Conservation (phyloP, 306 rosid genomes). For the Acmispon strigosus region DNA sequence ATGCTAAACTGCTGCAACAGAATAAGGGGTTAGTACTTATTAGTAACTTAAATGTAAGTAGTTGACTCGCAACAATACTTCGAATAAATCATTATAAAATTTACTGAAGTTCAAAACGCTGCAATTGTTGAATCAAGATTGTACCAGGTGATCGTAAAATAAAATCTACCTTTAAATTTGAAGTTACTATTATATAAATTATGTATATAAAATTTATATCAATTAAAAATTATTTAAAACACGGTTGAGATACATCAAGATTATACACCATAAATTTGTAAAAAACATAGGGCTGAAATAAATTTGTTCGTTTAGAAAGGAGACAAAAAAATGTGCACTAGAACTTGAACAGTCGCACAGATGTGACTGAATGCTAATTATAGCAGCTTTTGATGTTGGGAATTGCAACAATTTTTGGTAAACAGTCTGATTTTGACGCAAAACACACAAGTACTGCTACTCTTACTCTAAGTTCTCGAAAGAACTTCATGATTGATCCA, state of each 20-base stretch:
- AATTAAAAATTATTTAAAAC: no score
- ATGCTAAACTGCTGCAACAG: slow-evolving; percentile 85
- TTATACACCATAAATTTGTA: no score
- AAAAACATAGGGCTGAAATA: background rate
- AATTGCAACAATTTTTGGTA: background rate
- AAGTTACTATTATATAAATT: no score
- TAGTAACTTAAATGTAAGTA: background rate
- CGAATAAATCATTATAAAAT: background rate
- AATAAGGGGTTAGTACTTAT: background rate
- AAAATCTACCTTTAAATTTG: no score
- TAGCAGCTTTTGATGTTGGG: no score
- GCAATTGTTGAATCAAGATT: background rate
- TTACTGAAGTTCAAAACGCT: background rate
- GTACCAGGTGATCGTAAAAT: no score
- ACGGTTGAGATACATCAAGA: no score
- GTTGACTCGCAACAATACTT: background rate
- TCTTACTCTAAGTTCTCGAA: background rate
- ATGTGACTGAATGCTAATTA: background rate
- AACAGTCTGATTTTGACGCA: background rate
- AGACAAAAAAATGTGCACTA: background rate
- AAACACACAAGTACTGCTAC: background rate
- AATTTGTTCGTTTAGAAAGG: background rate
- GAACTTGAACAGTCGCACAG: background rate
- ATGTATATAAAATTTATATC: no score
- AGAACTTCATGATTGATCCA: background rate